These are phyloP conservation scores for Globisporangium canariense DNA, from an alignment of 352 stramenopile species.

Conservation along the genomic window DNA sequence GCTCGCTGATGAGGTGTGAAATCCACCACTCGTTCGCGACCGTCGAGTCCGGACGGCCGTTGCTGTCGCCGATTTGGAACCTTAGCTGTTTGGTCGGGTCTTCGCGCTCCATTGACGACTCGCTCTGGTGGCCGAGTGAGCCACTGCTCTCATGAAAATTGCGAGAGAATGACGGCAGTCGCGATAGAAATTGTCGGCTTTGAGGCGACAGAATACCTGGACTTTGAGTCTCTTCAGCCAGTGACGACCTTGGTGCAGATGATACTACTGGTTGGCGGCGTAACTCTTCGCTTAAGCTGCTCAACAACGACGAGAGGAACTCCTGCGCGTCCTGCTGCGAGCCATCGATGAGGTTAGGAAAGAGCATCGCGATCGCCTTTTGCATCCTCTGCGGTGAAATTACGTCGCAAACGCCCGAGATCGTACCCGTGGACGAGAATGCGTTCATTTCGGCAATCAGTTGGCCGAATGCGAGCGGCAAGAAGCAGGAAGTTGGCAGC, in stretches of 20 bases:
- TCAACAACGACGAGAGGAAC: constrained; percentile 90
- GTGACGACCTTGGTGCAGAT: constrained; percentile 17
- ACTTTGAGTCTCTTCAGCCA: neutral
- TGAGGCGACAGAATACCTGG: constrained; percentile 54
- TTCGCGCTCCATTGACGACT: neutral
- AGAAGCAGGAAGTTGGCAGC: constrained; percentile 25
- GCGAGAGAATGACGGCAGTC: constrained; percentile 18
- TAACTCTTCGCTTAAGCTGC: constrained; percentile 92
- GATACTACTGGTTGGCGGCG: constrained; percentile 45
- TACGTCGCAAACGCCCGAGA: constrained; percentile 26
- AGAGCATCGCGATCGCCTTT: constrained; percentile 61
- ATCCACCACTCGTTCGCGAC: constrained; percentile 97
- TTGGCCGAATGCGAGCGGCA: constrained; percentile 66
- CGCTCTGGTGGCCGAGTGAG: neutral
- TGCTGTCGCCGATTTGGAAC: constrained; percentile 80
- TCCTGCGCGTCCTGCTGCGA: constrained; percentile 97
- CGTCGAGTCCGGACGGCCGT: constrained; percentile 90
- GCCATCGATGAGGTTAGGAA: constrained; percentile 88
- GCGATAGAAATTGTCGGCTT: constrained; percentile 24
- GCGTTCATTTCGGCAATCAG: constrained; percentile 61
- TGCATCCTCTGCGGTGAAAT: constrained; percentile 80
- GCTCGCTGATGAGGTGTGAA: constrained; percentile 92
- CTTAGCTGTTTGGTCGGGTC: neutral
- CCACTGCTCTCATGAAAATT: neutral
- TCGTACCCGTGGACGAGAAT: constrained; percentile 21